Conservation (phyloP, 768 basidiomycete genomes). For the Gloeopeniophorella convolvens region DNA sequence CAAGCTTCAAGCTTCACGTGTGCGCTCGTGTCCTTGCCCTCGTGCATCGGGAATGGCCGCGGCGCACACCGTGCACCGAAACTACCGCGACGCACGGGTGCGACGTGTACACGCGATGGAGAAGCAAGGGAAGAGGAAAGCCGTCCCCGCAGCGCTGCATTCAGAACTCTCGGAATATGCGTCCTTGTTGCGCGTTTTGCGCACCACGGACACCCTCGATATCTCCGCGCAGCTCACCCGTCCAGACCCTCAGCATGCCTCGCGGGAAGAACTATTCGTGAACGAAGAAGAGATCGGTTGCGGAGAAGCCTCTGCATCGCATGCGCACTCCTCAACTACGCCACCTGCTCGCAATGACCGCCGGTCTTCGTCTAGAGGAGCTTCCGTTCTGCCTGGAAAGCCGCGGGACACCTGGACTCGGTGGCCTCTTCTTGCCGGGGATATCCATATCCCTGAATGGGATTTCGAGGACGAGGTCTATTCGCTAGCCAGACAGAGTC, state of each 20-base stretch:
- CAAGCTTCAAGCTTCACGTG: not conserved
- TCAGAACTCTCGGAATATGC: constrained; percentile 63
- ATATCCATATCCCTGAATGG: constrained; percentile 66
- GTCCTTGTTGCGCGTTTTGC: constrained; percentile 57
- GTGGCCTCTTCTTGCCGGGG: constrained; percentile 63
- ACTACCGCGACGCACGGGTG: too few relatives aligned
- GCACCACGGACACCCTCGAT: constrained; percentile 51
- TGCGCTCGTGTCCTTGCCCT: not conserved
- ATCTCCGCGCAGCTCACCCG: constrained; percentile 44
- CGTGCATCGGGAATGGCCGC: not conserved
- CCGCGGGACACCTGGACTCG: constrained; percentile 57
- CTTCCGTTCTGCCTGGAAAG: constrained; percentile 3
- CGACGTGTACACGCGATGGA: constrained; percentile 30
- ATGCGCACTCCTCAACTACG: not conserved
- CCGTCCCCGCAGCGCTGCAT: constrained; percentile 49
- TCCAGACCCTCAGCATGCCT: not conserved
- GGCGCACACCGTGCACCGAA: too few relatives aligned
- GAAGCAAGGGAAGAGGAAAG: constrained; percentile 37
- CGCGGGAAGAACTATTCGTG: not conserved
- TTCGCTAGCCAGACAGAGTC: constrained; percentile 36
- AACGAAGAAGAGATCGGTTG: constrained; percentile 10
- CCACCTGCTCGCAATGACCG: constrained; percentile 2
- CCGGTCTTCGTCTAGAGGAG: not conserved
- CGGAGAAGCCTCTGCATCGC: not conserved
- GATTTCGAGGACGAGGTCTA: constrained; percentile 61